Base-by-base conservation (phyloP, 106 monocot genomes). In the Allium sativum region DNA sequence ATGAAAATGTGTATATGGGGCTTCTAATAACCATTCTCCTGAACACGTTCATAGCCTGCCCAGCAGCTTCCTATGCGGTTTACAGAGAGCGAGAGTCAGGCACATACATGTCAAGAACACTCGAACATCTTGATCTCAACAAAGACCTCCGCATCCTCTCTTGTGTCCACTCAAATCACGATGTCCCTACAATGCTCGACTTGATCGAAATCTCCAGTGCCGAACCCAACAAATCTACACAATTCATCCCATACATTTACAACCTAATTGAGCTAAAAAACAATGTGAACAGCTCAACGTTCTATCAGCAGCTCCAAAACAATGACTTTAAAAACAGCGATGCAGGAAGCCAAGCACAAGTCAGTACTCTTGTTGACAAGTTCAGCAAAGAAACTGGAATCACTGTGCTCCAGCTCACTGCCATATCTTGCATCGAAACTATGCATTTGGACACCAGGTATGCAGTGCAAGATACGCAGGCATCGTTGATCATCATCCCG, bases 201-300 rank as follows among this genome's bases (percentile, higher is more conserved):
- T 79, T 93, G 45, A 42, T 78, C 8, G 80, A 78, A 63, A 66
- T 78, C 18, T 65, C 78, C 44, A 58, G 59, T 42, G 76, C 66
- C 18, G 4, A 31, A 31, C 52, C 61, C 16, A 16, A 45, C 44
- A 3, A 14, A 10, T 42, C 9, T 13, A 45, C 66, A 18, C 66
- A 76, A 12, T 9, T 76, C 50, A 21, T 74, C 21, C 70, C 70
- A 18, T 79, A 74, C 73, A 64, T 84, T n/a, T 31, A 84, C 18
- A 81, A 87, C 64, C 87, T 87, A 1, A 42, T 76, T 3, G 79
- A 87, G 73, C 79, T 86, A 56, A 73, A 78, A 8, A 44, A 40
- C 22, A 62, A 62, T 44, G n/a, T 54, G 20, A 47, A 72, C 22
- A 47, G 67, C 59, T 41, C 68, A 52, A 18, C 63, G 52, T 52